These are phyloP conservation scores for Acanthamoeba castellanii DNA, from an alignment of 208 protist species.

Conservation along the genomic window DNA sequence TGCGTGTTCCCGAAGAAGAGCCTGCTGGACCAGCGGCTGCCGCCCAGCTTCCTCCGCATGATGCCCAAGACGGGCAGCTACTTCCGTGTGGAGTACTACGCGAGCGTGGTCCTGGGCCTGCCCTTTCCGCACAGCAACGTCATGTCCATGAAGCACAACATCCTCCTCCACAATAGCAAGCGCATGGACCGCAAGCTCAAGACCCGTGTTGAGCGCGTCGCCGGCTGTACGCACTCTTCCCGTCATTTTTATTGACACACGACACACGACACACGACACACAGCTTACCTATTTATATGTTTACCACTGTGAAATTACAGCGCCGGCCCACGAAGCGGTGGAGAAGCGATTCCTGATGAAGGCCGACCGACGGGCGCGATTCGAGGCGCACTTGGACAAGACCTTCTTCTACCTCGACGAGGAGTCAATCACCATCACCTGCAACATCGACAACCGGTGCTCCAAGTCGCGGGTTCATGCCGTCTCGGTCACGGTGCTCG, in stretches of 20 bases:
- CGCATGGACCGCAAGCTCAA: conserved; percentile 52
- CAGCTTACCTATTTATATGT: neutral
- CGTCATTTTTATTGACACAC: neutral
- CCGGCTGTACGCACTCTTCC: neutral
- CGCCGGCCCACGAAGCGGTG: neutral
- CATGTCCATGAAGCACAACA: conserved; percentile 35
- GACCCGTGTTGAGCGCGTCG: conserved; percentile 15
- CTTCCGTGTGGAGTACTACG: conserved; percentile 42
- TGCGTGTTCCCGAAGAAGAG: conserved; percentile 3
- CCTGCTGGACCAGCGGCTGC: neutral
- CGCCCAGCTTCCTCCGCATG: conserved; percentile 27
- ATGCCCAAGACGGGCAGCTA: conserved; percentile 30
- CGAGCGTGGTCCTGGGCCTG: neutral
- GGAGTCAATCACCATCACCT: conserved; percentile 46
- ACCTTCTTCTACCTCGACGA: conserved; percentile 36
- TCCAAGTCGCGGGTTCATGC: neutral
- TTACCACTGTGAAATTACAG: neutral
- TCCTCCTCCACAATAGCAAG: conserved; percentile 36
- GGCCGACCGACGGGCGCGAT: neutral
- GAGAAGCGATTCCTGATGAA: conserved; percentile 33
- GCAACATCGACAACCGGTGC: conserved; percentile 47
- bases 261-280: neutral
- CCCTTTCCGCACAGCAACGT: conserved; percentile 46
- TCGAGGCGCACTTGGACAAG: conserved; percentile 17
- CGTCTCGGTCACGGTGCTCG: conserved; percentile 13